These are phyloP conservation scores for Leccinum disarticulatum DNA, from an alignment of 768 basidiomycete species.

Conservation along the genomic window DNA sequence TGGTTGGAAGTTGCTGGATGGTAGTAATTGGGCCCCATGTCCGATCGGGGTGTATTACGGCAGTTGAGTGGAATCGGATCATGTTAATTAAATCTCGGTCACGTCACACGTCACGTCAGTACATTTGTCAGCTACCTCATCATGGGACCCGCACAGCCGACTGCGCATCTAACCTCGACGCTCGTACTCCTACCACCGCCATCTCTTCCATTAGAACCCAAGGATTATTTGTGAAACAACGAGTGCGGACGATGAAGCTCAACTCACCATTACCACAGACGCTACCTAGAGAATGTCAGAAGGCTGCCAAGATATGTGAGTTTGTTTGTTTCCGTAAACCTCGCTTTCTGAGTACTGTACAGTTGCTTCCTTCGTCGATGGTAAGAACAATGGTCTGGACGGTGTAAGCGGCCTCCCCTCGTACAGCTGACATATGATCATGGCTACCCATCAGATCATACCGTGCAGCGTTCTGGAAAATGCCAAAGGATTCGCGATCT, in stretches of 20 bases:
- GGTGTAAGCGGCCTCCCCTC: slow-evolving; percentile 44
- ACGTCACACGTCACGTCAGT: slow-evolving; percentile 21
- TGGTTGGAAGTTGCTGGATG: slow-evolving; percentile 58
- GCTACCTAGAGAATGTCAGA: slow-evolving; percentile 80
- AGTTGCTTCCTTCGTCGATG: slow-evolving; percentile 87
- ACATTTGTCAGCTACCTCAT: slow-evolving; percentile 18
- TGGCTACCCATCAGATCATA: slow-evolving; percentile 42
- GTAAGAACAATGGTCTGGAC: slow-evolving; percentile 80
- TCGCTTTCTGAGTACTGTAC: slow-evolving; percentile 4
- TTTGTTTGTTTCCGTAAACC: neutral
- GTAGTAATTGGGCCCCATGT: slow-evolving; percentile 56
- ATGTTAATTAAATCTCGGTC: slow-evolving; percentile 1
- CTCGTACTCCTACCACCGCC: neutral
- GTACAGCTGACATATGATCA: neutral
- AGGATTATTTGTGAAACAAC: neutral
- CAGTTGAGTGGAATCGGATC: neutral
- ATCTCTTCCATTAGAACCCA: neutral
- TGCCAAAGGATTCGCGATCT: slow-evolving; percentile 84
- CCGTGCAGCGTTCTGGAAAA: slow-evolving; percentile 54
- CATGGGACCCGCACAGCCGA: slow-evolving; percentile 9
- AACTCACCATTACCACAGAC: slow-evolving; percentile 50
- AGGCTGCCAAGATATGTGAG: slow-evolving; percentile 86
- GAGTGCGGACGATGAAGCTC: slow-evolving; percentile 41
- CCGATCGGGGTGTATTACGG: slow-evolving; percentile 60
- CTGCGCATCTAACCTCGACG: slow-evolving; percentile 21